Evolutionary conservation across 2,329 filamentous ascomycete species (phyloP).

Genomic region (Curvularia verruculosa): DNA sequence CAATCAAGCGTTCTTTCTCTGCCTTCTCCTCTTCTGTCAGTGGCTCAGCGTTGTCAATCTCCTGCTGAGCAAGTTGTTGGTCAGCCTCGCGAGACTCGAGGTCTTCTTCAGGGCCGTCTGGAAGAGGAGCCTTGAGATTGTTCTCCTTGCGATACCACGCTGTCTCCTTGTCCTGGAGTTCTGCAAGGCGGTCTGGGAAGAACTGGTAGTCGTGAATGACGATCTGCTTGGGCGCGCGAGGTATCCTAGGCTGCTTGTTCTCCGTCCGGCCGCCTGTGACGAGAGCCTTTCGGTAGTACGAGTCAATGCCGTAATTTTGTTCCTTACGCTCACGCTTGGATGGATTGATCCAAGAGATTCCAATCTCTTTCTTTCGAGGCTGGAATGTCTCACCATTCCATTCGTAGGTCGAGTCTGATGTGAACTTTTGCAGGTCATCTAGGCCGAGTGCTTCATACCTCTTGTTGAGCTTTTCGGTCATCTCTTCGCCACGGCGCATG

Average conservation of each 20-base stretch:
- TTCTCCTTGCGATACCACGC: conserved; percentile 96
- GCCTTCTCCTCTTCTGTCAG: conserved; percentile 88
- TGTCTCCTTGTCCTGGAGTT: conserved; percentile 95
- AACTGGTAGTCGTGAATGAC: conserved; percentile 96
- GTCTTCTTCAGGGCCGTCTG: conserved; percentile 86
- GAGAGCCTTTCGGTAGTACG: conserved; percentile 93
- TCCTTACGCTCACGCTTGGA: conserved; percentile 98
- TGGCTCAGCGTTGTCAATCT: conserved; percentile 89
- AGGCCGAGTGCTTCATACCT: conserved; percentile 97
- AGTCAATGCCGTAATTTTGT: conserved; percentile 97
- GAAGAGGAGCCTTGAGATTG: conserved; percentile 88
- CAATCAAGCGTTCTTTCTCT: conserved; percentile 81
- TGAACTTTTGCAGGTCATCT: conserved; percentile 97
- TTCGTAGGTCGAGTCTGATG: conserved; percentile 95
- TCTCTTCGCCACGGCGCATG: conserved; percentile 81
- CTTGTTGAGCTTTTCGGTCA: conserved; percentile 87
- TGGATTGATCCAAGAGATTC: conserved; percentile 96
- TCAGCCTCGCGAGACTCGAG: conserved; percentile 85
- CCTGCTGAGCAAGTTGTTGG: conserved; percentile 82
- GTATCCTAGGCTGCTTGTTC: conserved; percentile 91
- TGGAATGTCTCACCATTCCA: conserved; percentile 99
- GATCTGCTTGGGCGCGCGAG: conserved; percentile 92
- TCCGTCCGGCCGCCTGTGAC: conserved; percentile 78
- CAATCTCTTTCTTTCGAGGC: conserved; percentile 81
- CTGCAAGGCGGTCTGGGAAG: conserved; percentile 81